Evolutionary conservation across 164 flowering plant genomes (phyloP), one percentile per base, ranked within the genome.

Genomic region (Nelumbo lutea): DNA sequence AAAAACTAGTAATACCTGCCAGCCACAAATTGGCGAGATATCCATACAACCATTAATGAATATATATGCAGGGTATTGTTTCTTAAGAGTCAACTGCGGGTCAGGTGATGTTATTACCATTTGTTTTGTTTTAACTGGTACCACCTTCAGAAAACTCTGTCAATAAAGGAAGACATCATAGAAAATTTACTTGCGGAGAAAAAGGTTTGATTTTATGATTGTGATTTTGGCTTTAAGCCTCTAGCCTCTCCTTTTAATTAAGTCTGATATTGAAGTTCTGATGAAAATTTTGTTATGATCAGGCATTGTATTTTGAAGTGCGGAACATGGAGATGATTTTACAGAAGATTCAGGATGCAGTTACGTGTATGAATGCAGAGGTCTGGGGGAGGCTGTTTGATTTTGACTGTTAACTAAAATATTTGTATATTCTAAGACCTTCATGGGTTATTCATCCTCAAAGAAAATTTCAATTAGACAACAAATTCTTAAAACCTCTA

Each of bases 281-380:
- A 66, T 74, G 50, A 48, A 55, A 27, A 55, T 15, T 70, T 4
- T 8, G 63, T 13, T 11, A 51, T 79, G 52, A 45, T 42, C 82
- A 88, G 93, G 88, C 80, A 48, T 75, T 88, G 81, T 78, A 72
- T 62, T 72, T 66, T 71, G 89, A 88, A 79, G 77, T 80, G 42
- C 70, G 79, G 69, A 70, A 72, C 72, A 63, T 84, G 52, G 75
- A 79, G 53, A 56, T 57, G 42, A 74, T 80, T 66, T 56, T 88
- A 64, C 78, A 62, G 69, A 84, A 77, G 72, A 75, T 86, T 73
- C 83, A 83, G 73, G 76, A 79, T 5, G 70, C 81, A 65, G 70
- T 80, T 65, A 55, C 57, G 55, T 68, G 27, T 69, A 78, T 83
- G 83, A 75, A 76, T 61, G 78, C 77, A 66, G 79, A 79, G 85